Percentiles rank a stretch among this genome's conserved stretches.
These are phyloP conservation scores for Euclidium syriacum DNA, from an alignment of 345 rosid genomes.

Conservation along the genomic window DNA sequence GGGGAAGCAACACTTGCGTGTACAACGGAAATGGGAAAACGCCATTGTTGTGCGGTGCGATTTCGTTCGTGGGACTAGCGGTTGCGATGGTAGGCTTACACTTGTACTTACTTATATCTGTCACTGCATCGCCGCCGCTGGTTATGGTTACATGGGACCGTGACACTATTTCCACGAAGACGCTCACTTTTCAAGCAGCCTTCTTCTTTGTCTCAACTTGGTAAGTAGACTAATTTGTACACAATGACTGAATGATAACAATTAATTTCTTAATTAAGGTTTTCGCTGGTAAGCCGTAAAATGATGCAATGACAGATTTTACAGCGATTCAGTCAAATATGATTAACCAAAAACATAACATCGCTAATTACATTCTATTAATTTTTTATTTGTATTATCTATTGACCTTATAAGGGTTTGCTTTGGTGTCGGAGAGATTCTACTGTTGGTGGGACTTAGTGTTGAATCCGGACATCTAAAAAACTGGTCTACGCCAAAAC, in stretches of 20 bases:
- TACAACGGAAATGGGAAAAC: constrained; percentile 68
- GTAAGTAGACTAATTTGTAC: constrained; percentile 30
- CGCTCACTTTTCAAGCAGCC: constrained; percentile 61
- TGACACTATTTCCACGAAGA: constrained; percentile 34
- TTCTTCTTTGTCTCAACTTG: constrained; percentile 77
- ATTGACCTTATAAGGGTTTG: constrained; percentile 43
- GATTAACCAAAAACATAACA: no score
- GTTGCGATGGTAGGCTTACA: constrained; percentile 67
- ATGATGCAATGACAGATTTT: not conserved
- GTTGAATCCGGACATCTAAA: constrained; percentile 89
- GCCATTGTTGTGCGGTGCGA: constrained; percentile 55
- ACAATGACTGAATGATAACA: not conserved
- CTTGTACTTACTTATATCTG: constrained; percentile 56
- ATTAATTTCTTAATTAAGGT: not conserved
- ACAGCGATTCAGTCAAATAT: no score
- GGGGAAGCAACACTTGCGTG: constrained; percentile 49
- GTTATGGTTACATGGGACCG: constrained; percentile 46
- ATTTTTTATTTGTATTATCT: not conserved
- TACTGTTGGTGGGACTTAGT: constrained; percentile 66
- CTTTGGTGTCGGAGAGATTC: constrained; percentile 71
- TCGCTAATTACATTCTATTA: no score
- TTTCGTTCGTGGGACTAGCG: constrained; percentile 61
- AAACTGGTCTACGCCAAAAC: constrained; percentile 70
- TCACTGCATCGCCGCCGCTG: constrained; percentile 55
- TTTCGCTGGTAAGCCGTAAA: not conserved